These are phyloP conservation scores for Oxytropis ochrocephala DNA, from an alignment of 306 rosid species.

Conservation along the genomic window DNA sequence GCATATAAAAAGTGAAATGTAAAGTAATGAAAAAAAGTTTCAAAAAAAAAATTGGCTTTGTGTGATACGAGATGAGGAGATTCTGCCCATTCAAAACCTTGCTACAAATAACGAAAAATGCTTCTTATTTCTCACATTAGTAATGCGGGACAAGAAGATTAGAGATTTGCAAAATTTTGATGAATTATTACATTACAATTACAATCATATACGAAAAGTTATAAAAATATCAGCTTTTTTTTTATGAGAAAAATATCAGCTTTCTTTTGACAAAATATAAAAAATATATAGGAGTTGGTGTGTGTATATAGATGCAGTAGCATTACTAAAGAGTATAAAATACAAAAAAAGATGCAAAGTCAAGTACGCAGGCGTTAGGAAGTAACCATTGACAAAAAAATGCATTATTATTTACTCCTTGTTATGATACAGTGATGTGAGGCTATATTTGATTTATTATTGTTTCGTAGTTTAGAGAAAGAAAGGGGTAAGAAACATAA, in stretches of 20 bases:
- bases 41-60: neutral
- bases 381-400: no score
- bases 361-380: no score
- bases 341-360: no score
- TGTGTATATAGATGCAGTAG: no score
- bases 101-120: neutral
- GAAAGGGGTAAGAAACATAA: no score
- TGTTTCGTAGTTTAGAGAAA: no score
- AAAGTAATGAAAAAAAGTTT: no score
- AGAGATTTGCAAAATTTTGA: neutral
- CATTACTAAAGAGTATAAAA: no score
- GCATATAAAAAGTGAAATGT: no score
- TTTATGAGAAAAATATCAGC: neutral
- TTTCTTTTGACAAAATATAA: neutral
- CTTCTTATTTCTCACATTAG: neutral
- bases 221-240: neutral
- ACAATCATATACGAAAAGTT: neutral
- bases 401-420: no score
- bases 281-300: neutral
- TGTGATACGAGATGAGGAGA: neutral
- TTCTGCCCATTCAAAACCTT: slow-evolving; percentile 23
- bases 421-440: no score
- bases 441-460: no score
- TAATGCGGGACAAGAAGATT: neutral
- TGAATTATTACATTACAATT: neutral